These are phyloP conservation scores for Auricularia heimuer DNA, from an alignment of 768 basidiomycete species.

Conservation along the genomic window DNA sequence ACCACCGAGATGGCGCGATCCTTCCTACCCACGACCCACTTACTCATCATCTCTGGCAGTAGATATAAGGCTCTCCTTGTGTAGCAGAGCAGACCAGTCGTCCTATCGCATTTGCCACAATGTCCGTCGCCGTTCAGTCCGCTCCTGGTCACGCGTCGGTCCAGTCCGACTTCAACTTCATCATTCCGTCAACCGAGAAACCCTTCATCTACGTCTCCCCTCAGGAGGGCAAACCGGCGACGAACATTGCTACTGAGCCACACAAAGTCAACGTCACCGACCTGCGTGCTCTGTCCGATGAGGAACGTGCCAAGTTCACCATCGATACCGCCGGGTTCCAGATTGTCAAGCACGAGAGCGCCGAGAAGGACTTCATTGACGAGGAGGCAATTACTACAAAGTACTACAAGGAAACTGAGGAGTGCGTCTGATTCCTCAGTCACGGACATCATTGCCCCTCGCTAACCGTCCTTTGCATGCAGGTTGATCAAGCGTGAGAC, in stretches of 20 bases:
- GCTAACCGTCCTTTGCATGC: background rate
- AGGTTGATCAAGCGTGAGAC: background rate
- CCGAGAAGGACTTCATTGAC: constrained; percentile 16
- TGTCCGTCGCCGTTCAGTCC: constrained; percentile 1
- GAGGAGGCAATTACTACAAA: background rate
- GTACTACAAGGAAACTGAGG: background rate
- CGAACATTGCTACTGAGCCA: constrained; percentile 1
- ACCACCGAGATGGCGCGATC: background rate
- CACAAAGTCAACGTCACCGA: constrained; percentile 8
- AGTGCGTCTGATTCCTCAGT: background rate
- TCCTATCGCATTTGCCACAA: background rate
- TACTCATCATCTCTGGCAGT: background rate
- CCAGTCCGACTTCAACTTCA: constrained; percentile 5
- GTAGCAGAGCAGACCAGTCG: background rate
- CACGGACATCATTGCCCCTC: background rate
- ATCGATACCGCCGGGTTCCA: constrained; percentile 30
- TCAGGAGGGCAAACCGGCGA: background rate
- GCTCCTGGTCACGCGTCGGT: constrained; percentile 1
- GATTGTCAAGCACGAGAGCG: constrained; percentile 19
- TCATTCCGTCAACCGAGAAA: constrained; percentile 6
- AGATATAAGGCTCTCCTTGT: background rate
- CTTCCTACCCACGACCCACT: background rate
- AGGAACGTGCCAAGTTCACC: constrained; percentile 8
- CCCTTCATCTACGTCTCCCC: background rate
- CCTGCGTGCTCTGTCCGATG: constrained; percentile 4